A percentile compares a stretch with the other conserved stretches of the same genome.
Conservation (phyloP, 768 basidiomycete genomes). For the Phlebiopsis gigantea region DNA sequence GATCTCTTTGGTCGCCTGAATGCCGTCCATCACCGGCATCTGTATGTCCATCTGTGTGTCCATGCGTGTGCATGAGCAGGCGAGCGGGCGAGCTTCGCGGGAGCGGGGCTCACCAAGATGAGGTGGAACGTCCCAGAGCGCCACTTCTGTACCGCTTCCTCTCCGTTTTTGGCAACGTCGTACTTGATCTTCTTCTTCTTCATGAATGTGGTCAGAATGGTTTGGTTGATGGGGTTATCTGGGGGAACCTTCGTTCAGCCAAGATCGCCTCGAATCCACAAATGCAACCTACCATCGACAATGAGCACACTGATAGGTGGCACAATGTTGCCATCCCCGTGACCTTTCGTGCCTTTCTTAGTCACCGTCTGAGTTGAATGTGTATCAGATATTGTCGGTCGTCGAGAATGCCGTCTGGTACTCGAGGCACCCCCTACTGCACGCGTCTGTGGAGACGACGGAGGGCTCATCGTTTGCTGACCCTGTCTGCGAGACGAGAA, state of each 20-base stretch:
- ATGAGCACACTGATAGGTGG: constrained; percentile 98
- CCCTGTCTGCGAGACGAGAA: constrained; percentile 11
- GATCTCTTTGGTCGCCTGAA: constrained; percentile 95
- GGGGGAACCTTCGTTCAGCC: not conserved
- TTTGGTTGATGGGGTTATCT: constrained; percentile 99
- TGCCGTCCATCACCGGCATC: constrained; percentile 98
- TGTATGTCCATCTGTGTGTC: constrained; percentile 93
- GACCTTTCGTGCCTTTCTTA: constrained; percentile 44
- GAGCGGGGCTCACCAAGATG: constrained; percentile 65
- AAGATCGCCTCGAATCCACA: not conserved
- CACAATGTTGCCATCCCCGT: constrained; percentile 66
- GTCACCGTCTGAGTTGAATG: constrained; percentile 25
- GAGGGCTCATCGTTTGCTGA: constrained; percentile 16
- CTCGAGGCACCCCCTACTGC: constrained; percentile 21
- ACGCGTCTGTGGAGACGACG: constrained; percentile 21
- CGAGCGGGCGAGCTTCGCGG: not conserved
- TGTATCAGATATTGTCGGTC: constrained; percentile 26
- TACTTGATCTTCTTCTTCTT: constrained; percentile 93
- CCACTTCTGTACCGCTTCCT: constrained; percentile 96
- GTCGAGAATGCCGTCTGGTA: constrained; percentile 27
- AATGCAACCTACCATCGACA: constrained; percentile 82
- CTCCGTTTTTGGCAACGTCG: constrained; percentile 90
- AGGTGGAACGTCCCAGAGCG: constrained; percentile 88
- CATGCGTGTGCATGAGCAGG: not conserved
- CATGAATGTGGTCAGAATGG: constrained; percentile 96